Conservation (phyloP, 345 rosid genomes). For the Euphorbia peplus region DNA sequence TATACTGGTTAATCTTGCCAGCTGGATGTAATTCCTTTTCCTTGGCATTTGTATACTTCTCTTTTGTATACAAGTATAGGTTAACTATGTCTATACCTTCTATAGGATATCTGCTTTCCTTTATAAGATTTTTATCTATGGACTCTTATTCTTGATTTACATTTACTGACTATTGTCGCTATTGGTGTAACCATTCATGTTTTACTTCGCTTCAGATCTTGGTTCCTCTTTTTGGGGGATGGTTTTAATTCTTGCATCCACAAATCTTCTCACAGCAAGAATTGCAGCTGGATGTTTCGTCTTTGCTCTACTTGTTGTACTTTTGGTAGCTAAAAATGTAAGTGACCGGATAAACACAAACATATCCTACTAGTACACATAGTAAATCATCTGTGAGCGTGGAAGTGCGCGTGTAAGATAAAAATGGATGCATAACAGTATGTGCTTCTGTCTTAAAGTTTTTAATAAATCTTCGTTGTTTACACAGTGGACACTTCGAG, state of each 20-base stretch:
- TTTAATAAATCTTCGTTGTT: constrained; percentile 17
- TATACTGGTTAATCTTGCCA: constrained; percentile 88
- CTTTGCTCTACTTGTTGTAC: constrained; percentile 70
- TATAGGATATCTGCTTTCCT: background rate
- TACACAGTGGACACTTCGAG: constrained; percentile 30
- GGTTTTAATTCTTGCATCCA: constrained; percentile 89
- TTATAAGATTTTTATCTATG: background rate
- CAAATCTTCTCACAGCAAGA: constrained; percentile 77
- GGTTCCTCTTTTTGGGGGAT: constrained; percentile 99
- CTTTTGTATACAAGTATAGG: background rate
- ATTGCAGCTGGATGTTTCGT: constrained; percentile 83
- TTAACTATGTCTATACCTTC: constrained; percentile 14
- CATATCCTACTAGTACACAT: background rate
- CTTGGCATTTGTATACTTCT: background rate
- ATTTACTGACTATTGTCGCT: background rate
- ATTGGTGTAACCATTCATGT: constrained; percentile 1
- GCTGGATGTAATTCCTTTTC: constrained; percentile 74
- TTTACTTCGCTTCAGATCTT: constrained; percentile 51
- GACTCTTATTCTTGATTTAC: background rate
- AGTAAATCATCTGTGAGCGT: background rate
- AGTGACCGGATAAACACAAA: constrained; percentile 1
- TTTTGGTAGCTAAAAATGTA: constrained; percentile 78
- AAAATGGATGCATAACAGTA: background rate
- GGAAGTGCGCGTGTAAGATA: background rate
- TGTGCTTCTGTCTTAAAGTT: background rate